Base-by-base conservation (phyloP, 768 basidiomycete genomes). In the Panus rudis region DNA sequence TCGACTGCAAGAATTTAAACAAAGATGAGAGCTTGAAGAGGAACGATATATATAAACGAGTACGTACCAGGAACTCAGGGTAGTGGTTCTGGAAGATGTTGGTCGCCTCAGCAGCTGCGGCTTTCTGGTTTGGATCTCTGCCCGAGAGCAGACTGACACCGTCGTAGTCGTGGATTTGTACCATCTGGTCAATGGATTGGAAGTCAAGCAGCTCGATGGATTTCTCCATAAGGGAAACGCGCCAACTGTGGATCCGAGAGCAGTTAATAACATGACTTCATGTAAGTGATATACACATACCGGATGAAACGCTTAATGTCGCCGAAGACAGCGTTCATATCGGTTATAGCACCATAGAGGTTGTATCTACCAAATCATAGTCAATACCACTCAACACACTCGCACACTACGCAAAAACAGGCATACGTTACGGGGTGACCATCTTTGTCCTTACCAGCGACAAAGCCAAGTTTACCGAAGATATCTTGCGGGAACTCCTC, bases 131-230 rank as follows among this genome's bases (percentile, higher is more conserved):
- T 32, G 82, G 73, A 24, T 81, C 81, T 13, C 86, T 72, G 54
- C 74, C 79, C 20, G 35, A 35, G 13, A 72, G 71, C 46, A 86
- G 50, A 50, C 70, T 63, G 16, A 86, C 83, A 14, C 88, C 88
- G 40, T 75, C 76, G 54, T 91, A 91, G 61, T 91, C 86, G 51
- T 88, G 85, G 26, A 89, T 68, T 62, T 88, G 84, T 17, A 88
- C 57, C 60, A 75, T 78, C 55, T 83, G 79, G 54, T 87, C 86
- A 14, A 79, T 63, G n/a, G 70, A 80, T 46, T 70, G 73, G 52
- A 91, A 90, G 58, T 91, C 81, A 41, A 91, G 69, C 17, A 70
- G 55, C 16, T 65, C 55, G 31, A 88, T 68, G 43, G 73, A 73
- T 54, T 72, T 66, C 58, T 91, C 88, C 75, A 88, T 86, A 39